A percentile compares a stretch with the other conserved stretches of the same genome.
Evolutionary conservation across 768 basidiomycete species (phyloP).

Genomic region (Paxillus ammoniavirescens): DNA sequence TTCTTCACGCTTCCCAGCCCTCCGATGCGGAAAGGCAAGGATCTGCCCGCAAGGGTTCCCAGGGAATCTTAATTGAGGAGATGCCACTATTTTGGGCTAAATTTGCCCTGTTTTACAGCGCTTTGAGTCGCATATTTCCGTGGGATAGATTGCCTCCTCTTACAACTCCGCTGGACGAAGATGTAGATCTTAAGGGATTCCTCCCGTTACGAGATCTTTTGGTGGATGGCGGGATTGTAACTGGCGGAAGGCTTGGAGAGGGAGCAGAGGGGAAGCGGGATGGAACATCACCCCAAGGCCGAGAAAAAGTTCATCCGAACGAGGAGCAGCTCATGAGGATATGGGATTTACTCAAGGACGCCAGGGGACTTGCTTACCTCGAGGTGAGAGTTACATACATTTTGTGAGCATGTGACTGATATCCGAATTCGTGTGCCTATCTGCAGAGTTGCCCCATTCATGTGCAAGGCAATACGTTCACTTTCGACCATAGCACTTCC

Average conservation of each 20-base stretch:
- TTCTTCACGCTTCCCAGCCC: constrained; percentile 45
- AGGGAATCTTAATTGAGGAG: constrained; percentile 28
- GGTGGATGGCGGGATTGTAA: constrained; percentile 24
- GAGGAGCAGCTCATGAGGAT: constrained; percentile 96
- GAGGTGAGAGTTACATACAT: constrained; percentile 45
- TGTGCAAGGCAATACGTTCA: constrained; percentile 22
- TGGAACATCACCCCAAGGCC: constrained; percentile 27
- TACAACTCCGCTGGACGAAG: constrained; percentile 76
- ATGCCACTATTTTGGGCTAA: constrained; percentile 65
- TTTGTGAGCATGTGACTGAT: background rate
- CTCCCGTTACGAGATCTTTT: constrained; percentile 71
- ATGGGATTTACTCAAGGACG: constrained; percentile 77
- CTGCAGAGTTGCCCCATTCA: constrained; percentile 25
- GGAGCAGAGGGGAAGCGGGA: constrained; percentile 24
- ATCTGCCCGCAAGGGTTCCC: constrained; percentile 15
- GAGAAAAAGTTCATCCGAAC: constrained; percentile 76
- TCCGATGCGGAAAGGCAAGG: constrained; percentile 18
- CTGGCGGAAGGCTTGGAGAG: constrained; percentile 16
- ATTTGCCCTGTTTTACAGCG: constrained; percentile 64
- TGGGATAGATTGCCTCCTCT: constrained; percentile 54
- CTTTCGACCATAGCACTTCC: constrained; percentile 8
- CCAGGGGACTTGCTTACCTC: constrained; percentile 52
- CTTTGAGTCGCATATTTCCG: constrained; percentile 70
- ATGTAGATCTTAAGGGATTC: constrained; percentile 86
- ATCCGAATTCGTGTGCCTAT: constrained; percentile 13